Base-by-base conservation (phyloP, 225 moss, liverwort and hornwort genomes). In the Bryum argenteum region DNA sequence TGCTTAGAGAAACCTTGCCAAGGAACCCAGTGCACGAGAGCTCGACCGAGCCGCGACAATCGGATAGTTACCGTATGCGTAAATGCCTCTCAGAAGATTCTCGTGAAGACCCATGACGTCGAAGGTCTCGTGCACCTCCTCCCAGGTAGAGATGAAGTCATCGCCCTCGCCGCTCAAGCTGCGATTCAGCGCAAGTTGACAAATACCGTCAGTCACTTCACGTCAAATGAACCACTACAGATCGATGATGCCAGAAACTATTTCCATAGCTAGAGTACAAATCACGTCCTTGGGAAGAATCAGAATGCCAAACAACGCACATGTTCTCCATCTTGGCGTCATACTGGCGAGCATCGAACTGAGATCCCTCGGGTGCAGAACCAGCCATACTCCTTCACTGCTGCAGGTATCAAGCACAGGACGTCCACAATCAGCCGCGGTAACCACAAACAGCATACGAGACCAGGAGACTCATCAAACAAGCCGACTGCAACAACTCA, bases 271-370 rank as follows among this genome's bases (percentile, higher is more conserved):
- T 58, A 59, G 14, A 0, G 5, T 20, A 50, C 19, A 70, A n/a
- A 56, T 14, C 18, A 71, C 64, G 65, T 64, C 16, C 18, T 71
- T 0, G 18, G 33, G 33, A 6, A 41, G 58, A 64, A 23, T 3
- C 9, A 44, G 52, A 58, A 21, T 16, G 15, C 1, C 22, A 58
- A 24, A 8, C 56, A 47, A 77, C 90, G 78, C 82, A 93, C 90
- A 90, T 87, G 80, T 78, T 83, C 58, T 93, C 93, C 93, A 90
- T 93, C 83, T 89, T 90, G 24, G 83, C 85, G 77, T 93, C 93
- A 89, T 93, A 93, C 63, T 90, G 85, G 67, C 90, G 81, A 47
- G 86, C 90, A 58, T 93, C 90, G 60, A 93, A 93, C 88, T 90
- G 89, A 13, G 89, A 90, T 83, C 93, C 91, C 81, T 93, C 91